phyloP scores from a whole-genome alignment of 257 asterid species.

The Ehretia macrophylla region DNA sequence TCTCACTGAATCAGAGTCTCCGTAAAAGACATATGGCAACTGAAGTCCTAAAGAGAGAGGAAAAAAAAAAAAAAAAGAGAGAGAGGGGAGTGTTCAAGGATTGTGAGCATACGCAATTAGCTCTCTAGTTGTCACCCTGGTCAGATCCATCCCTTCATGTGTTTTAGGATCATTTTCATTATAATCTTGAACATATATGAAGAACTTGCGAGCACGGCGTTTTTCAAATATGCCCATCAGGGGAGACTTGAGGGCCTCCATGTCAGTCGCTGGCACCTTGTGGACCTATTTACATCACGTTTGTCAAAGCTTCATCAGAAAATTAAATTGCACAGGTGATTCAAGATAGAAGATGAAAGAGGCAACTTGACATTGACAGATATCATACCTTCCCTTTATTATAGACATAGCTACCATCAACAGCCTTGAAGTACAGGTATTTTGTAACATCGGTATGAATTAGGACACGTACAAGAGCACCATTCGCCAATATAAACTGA shows the following conservation, averaged over 20 bases:
- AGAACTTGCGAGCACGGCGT: slow-evolving; percentile 94
- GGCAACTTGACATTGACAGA: background rate
- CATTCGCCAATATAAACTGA: slow-evolving; percentile 98
- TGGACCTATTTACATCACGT: slow-evolving; percentile 57
- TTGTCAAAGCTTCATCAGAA: background rate
- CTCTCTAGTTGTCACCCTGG: slow-evolving; percentile 74
- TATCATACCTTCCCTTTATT: slow-evolving; percentile 73
- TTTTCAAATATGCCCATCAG: slow-evolving; percentile 97
- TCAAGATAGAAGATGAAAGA: background rate
- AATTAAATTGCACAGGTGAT: background rate
- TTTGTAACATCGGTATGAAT: slow-evolving; percentile 94
- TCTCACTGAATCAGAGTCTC: no score
- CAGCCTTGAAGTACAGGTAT: slow-evolving; percentile 88
- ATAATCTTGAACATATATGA: slow-evolving; percentile 88
- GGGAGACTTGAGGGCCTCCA: slow-evolving; percentile 97
- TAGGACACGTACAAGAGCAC: slow-evolving; percentile 87
- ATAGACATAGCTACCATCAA: slow-evolving; percentile 93
- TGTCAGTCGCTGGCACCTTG: slow-evolving; percentile 91
- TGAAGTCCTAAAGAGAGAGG: no score
- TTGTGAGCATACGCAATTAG: slow-evolving; percentile 65
- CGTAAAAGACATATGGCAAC: no score
- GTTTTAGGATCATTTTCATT: slow-evolving; percentile 76
- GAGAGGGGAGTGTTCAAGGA: no score
- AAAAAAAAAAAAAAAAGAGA: no score
- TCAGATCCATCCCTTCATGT: slow-evolving; percentile 91